phyloP scores from a whole-genome alignment of 768 basidiomycete genomes.

The Exidia glandulosa region DNA sequence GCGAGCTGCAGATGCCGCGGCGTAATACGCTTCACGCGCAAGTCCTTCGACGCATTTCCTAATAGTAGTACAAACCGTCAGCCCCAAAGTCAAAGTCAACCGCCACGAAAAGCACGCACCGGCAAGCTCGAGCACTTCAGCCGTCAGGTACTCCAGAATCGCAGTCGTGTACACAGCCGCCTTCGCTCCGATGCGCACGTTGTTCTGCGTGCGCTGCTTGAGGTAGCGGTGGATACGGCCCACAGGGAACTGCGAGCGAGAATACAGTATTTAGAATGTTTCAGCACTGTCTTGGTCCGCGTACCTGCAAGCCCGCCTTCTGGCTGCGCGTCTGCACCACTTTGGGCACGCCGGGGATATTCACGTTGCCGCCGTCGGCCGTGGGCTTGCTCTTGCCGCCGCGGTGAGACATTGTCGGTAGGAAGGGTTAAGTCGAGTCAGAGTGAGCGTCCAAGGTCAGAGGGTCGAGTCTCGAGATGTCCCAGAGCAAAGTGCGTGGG shows the following conservation, averaged over 20 bases:
- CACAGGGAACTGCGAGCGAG: conserved; percentile 66
- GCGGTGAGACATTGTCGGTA: neutral
- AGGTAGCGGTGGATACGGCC: conserved; percentile 96
- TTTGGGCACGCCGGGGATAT: neutral
- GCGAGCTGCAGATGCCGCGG: conserved; percentile 93
- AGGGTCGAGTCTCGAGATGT: too few relatives aligned
- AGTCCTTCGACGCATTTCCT: conserved; percentile 96
- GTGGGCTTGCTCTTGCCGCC: neutral
- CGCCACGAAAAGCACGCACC: conserved; percentile 44
- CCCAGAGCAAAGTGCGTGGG: too few relatives aligned
- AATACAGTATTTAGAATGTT: neutral
- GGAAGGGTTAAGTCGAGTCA: too few relatives aligned
- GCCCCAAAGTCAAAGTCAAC: neutral
- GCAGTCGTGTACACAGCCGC: conserved; percentile 96
- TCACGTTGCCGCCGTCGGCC: neutral
- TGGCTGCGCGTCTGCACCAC: conserved; percentile 33
- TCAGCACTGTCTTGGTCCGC: conserved; percentile 8
- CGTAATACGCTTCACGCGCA: conserved; percentile 94
- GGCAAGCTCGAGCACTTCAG: conserved; percentile 91
- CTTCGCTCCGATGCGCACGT: conserved; percentile 93
- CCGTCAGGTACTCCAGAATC: conserved; percentile 91
- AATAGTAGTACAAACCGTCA: neutral
- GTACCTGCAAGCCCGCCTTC: conserved; percentile 80
- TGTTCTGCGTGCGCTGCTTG: conserved; percentile 85
- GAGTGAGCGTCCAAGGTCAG: too few relatives aligned